Evolutionary conservation across 2,329 filamentous ascomycete genomes (phyloP).

Genomic region (Pezicula radicicola): DNA sequence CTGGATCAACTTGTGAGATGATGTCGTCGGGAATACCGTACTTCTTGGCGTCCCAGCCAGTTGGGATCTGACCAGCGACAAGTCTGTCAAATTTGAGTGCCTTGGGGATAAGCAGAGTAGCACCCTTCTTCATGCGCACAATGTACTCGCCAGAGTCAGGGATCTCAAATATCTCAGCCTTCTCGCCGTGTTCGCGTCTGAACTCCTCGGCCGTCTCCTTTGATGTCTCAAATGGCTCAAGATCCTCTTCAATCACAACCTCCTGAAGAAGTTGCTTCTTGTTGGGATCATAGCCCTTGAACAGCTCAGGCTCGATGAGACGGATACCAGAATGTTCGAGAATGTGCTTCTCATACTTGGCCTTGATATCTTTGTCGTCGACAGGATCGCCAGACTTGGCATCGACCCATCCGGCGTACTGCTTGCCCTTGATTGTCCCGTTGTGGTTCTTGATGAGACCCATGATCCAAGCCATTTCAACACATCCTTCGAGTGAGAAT

Average conservation of each 20-base stretch:
- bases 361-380: conserved; percentile 96
- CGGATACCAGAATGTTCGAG: conserved; percentile 96
- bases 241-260: conserved; percentile 93
- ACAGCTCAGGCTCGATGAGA: conserved; percentile 94
- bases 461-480: conserved; percentile 99
- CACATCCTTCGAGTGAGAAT: conserved; percentile 95
- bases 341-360: conserved; percentile 96
- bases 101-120: conserved; percentile 93
- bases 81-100: conserved; percentile 95
- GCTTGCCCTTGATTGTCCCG: conserved; percentile 90
- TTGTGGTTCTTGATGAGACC: conserved; percentile 99
- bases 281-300: conserved; percentile 94
- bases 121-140: conserved; percentile 92
- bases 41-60: conserved; percentile 93
- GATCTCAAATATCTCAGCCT: conserved; percentile 96
- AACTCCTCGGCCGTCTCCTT: conserved; percentile 98
- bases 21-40: conserved; percentile 98
- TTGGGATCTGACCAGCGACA: conserved; percentile 94
- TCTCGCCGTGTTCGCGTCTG: conserved; percentile 93
- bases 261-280: conserved; percentile 99
- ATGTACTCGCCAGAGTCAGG: conserved; percentile 91
- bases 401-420: conserved; percentile 96
- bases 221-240: conserved; percentile 94
- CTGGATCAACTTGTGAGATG: conserved; percentile 93
- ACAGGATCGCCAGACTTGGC: conserved; percentile 91